Base-by-base conservation (phyloP, 2,329 filamentous ascomycete genomes). In the Mollisiaceae sp. region DNA sequence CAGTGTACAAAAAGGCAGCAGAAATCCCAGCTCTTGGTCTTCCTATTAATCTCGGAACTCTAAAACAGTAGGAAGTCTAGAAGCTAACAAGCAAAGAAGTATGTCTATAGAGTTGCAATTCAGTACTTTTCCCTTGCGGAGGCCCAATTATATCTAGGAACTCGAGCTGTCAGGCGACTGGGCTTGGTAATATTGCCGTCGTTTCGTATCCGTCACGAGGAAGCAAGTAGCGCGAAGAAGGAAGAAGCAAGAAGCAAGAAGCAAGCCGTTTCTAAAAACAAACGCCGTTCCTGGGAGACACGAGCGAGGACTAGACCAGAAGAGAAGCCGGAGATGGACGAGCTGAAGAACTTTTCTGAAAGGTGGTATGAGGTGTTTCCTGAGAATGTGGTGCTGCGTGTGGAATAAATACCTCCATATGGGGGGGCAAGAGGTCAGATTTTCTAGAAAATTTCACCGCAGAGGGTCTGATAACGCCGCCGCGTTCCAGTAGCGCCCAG, bases 11-110 rank as follows among this genome's bases (percentile, higher is more conserved):
- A 45, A 32, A 62, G 35, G 47, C 66, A 55, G 22, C 24, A 66
- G 65, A 69, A 70, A 71, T 71, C 70, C 71, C 73, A 75, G 73
- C 73, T 72, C 73, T 75, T 74, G 72, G 73, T 74, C 54, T 72
- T 72, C 67, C 72, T 65, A 62, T 62, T 65, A 59, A 65, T 63
- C 70, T 63, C 24, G 14, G 39, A 65, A 41, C 56, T 65, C 65
- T 67, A 65, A 65, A 45, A 43, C 43, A 64, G 20, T 59, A n/a
- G 38, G 14, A 57, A 35, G 36, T 50, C 52, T 39, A 36, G 55
- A 39, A 41, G 27, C 20, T 47, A 47, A 35, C 43, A 62, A 64
- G 55, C 59, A 56, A 59, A 56, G 41, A 59, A 68, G 57, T 20
- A 58, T 63, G 54, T 62, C 39, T 60, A 56, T 58, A 36, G 60